Percentiles rank a stretch among this genome's conserved stretches.
These are phyloP conservation scores for Candida endomychidarum DNA, from an alignment of 805 yeast species.

Conservation along the genomic window DNA sequence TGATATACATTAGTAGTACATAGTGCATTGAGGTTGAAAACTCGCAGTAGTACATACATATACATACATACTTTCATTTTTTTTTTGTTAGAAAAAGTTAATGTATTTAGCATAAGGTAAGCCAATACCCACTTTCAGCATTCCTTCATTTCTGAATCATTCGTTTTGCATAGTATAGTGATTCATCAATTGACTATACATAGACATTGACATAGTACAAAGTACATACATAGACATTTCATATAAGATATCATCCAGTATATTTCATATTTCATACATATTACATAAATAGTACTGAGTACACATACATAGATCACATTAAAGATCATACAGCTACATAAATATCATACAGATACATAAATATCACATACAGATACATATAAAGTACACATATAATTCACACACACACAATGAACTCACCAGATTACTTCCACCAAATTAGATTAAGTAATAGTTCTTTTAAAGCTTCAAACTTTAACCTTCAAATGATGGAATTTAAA, in stretches of 20 bases:
- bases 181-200: no score
- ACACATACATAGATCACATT: not conserved
- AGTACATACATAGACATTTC: not conserved
- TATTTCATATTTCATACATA: no score
- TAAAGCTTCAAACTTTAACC: slow-evolving; percentile 39
- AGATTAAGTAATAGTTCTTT: slow-evolving; percentile 31
- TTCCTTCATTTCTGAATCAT: slow-evolving; percentile 13
- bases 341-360: not conserved
- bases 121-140: slow-evolving; percentile 9
- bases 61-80: not conserved
- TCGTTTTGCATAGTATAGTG: slow-evolving; percentile 7
- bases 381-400: not conserved
- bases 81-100: slow-evolving; percentile 5
- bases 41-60: no score
- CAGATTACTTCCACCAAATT: slow-evolving; percentile 34
- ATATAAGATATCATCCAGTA: no score
- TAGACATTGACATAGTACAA: not conserved
- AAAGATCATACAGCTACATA: slow-evolving; percentile 3
- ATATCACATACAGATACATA: not conserved
- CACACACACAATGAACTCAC: slow-evolving; percentile 19
- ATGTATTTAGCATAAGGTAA: slow-evolving; percentile 6
- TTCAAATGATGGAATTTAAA: slow-evolving; percentile 48
- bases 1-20: not conserved
- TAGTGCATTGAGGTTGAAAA: not conserved
- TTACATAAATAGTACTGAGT: not conserved